Percentiles rank a stretch among this genome's conserved stretches.
These are phyloP conservation scores for Annulohypoxylon nitens DNA, from an alignment of 495 filamentous ascomycete species.

Conservation along the genomic window DNA sequence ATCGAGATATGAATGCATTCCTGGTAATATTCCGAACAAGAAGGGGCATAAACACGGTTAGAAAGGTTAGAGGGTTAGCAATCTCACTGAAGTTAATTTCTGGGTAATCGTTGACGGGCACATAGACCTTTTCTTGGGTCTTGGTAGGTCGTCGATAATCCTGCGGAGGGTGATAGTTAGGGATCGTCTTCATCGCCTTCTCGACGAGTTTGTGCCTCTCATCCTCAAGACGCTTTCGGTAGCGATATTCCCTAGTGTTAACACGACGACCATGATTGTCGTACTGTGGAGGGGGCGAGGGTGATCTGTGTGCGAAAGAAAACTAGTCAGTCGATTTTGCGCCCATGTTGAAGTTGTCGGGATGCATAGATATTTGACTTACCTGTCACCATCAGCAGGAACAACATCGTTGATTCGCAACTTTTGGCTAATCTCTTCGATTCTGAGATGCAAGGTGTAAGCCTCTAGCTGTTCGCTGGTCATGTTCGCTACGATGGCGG, in stretches of 20 bases:
- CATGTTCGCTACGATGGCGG: constrained; percentile 95
- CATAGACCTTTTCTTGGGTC: constrained; percentile 99
- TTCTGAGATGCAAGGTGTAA: constrained; percentile 92
- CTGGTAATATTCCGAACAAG: constrained; percentile 55
- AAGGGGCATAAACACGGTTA: constrained; percentile 69
- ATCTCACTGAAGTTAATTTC: constrained; percentile 99
- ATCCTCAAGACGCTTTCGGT: constrained; percentile 96
- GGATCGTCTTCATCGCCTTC: constrained; percentile 97
- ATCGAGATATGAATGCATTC: constrained; percentile 47
- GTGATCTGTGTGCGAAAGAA: constrained; percentile 72
- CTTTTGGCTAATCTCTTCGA: constrained; percentile 99
- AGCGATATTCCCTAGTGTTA: constrained; percentile 97
- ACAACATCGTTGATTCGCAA: constrained; percentile 98
- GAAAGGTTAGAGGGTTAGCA: constrained; percentile 96
- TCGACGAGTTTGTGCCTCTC: constrained; percentile 98
- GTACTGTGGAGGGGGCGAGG: constrained; percentile 95
- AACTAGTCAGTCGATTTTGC: constrained; percentile 16
- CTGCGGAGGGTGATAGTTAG: constrained; percentile 96
- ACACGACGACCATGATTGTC: constrained; percentile 99
- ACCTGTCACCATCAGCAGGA: constrained; percentile 94
- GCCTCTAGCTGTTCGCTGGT: constrained; percentile 97
- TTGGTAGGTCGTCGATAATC: constrained; percentile 98
- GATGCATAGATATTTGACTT: constrained; percentile 49
- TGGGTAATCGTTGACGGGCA: constrained; percentile 99
- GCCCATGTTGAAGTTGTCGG: background rate